Evolutionary conservation across 2,329 filamentous ascomycete genomes (phyloP), one percentile per base, ranked within the genome.

Genomic region (Bipolaris victoriae): DNA sequence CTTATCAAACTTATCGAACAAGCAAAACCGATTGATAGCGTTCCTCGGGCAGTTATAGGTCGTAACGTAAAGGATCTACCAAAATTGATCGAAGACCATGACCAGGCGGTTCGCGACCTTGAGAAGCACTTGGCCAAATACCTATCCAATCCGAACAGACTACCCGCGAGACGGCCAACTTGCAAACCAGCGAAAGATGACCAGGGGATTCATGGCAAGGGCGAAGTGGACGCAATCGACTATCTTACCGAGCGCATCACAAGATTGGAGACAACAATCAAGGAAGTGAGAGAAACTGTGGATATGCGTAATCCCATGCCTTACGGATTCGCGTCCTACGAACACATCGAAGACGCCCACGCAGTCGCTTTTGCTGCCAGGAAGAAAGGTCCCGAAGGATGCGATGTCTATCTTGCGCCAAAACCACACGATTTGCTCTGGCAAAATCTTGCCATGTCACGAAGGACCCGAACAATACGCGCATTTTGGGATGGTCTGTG

Each of bases 241-340:
- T 98, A 97, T 70, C 82, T 96, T 52, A 96, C 92, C 0, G 84
- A 89, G 55, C 88, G 93, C 15, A 96, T 98, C 69, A 86, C 86
- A 60, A 83, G 88, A 49, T 83, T 99, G 22, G 94, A 98, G 74
- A 77, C 87, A 7, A 87, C 94, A 67, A 92, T 99, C 77, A 91
- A 90, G 69, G 87, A 95, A 61, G 90, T 95, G 2, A 87, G 95
- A 15, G 84, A 86, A 35, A 88, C 86, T 4, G 87, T 98, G n/a
- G 94, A 98, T 76, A 92, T 89, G 75, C 88, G 93, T 43, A 92
- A 93, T 71, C 88, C 92, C 13, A 89, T 96, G 84, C 84, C 92
- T 0, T 99, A 93, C 71, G 95, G 95, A 0, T 98, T 99, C 72
- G 93, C 93, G 11, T 97, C 91, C 66, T 98, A 94, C 78, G 86